Evolutionary conservation across 176 grass and related monocot species (phyloP).

Genomic region (Aegilops sharonensis): DNA sequence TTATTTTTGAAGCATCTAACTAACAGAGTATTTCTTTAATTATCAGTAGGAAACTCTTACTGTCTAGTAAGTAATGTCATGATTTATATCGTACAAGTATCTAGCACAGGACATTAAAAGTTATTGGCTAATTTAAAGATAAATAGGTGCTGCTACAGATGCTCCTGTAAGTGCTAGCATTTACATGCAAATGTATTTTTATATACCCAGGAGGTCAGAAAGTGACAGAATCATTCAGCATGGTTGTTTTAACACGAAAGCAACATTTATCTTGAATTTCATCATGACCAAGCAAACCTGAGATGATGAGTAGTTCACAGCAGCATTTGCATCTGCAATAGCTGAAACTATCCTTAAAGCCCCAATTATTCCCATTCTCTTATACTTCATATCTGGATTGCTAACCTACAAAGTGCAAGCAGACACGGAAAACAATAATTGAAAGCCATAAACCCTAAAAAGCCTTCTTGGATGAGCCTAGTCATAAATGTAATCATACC

Average conservation of each 20-base stretch:
- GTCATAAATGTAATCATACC: conserved; percentile 36
- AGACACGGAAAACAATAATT: conserved; percentile 2
- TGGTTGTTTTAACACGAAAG: conserved; percentile 23
- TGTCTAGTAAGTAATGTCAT: neutral
- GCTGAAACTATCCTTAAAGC: conserved; percentile 75
- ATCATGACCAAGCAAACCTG: conserved; percentile 51
- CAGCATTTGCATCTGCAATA: conserved; percentile 54
- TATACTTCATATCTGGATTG: conserved; percentile 93
- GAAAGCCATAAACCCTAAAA: conserved; percentile 1
- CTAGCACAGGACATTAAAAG: neutral
- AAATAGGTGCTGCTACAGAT: neutral
- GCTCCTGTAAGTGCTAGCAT: neutral
- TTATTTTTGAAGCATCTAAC: conserved; percentile 4
- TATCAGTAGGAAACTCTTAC: neutral
- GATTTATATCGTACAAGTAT: neutral
- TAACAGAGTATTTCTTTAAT: neutral
- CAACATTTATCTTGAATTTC: conserved; percentile 6
- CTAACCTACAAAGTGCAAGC: conserved; percentile 52
- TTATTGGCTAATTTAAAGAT: conserved; percentile 18
- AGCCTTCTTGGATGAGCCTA: neutral
- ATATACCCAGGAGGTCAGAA: conserved; percentile 21
- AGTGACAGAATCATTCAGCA: neutral
- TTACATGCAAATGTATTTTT: neutral
- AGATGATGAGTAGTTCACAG: conserved; percentile 51
- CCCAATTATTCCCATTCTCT: conserved; percentile 95